Conservation (phyloP, 2,329 filamentous ascomycete species). For the Thelonectria blattea region DNA sequence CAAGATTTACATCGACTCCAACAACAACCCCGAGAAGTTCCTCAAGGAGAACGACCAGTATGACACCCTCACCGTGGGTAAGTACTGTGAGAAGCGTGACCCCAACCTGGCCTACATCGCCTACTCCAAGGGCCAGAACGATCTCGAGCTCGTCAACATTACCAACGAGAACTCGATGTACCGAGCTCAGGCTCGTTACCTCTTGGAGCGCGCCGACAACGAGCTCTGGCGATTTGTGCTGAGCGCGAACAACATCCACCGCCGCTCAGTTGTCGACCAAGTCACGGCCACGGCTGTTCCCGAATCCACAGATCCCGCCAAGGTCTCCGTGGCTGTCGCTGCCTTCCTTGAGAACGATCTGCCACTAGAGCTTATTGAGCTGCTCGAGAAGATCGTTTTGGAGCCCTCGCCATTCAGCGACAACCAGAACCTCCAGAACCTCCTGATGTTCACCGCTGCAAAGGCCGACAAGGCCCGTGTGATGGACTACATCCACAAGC, state of each 20-base stretch:
- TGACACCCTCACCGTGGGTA: slow-evolving; percentile 88
- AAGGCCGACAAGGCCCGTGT: slow-evolving; percentile 95
- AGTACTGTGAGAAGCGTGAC: slow-evolving; percentile 98
- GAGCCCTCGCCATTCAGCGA: slow-evolving; percentile 99
- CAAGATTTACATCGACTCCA: slow-evolving; percentile 99
- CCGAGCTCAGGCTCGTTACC: slow-evolving; percentile 93
- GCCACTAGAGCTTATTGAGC: slow-evolving; percentile 92
- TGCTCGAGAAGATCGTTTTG: slow-evolving; percentile 98
- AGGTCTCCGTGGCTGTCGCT: slow-evolving; percentile 93
- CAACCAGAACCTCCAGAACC: slow-evolving; percentile 94
- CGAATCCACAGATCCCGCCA: slow-evolving; percentile 89
- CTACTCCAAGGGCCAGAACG: slow-evolving; percentile 96
- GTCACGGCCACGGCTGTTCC: slow-evolving; percentile 95
- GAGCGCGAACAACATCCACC: slow-evolving; percentile 93
- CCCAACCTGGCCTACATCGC: slow-evolving; percentile 94
- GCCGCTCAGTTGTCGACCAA: slow-evolving; percentile 92
- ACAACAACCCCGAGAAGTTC: slow-evolving; percentile 98
- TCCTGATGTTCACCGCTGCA: slow-evolving; percentile 93
- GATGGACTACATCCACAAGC: slow-evolving; percentile 93
- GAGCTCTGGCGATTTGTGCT: slow-evolving; percentile 97
- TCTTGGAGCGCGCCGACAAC: slow-evolving; percentile 85
- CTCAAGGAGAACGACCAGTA: slow-evolving; percentile 97
- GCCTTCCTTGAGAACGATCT: slow-evolving; percentile 91
- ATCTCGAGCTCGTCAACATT: slow-evolving; percentile 94
- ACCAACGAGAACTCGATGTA: slow-evolving; percentile 99